phyloP scores from a whole-genome alignment of 768 basidiomycete genomes.

The Leccinum ochraceum region DNA sequence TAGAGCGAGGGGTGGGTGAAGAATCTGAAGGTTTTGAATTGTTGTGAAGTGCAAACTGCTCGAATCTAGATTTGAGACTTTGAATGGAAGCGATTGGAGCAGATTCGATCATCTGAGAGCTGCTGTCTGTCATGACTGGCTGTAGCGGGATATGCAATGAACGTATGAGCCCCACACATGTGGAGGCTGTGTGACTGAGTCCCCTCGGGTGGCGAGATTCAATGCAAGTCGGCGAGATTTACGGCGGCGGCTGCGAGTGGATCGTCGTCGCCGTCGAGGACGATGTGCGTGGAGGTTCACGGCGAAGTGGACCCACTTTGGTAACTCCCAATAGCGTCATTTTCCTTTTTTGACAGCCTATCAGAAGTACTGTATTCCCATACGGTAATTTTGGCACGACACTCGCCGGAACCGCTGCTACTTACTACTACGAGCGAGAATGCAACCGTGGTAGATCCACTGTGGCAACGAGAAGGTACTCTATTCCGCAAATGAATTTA shows the following conservation, averaged over 20 bases:
- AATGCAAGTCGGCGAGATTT: neutral
- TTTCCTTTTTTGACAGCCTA: conserved; percentile 7
- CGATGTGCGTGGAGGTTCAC: conserved; percentile 1
- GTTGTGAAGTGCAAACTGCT: conserved; percentile 56
- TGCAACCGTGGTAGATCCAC: no score
- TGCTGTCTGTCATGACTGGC: conserved; percentile 18
- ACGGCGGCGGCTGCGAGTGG: neutral
- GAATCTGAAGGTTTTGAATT: conserved; percentile 27
- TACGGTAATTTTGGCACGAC: no score
- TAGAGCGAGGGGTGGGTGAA: conserved; percentile 40
- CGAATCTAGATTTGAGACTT: conserved; percentile 70
- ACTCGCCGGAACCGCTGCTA: no score
- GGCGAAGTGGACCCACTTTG: conserved; percentile 5
- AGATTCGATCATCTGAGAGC: conserved; percentile 45
- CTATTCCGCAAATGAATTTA: no score
- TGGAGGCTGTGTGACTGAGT: conserved; percentile 4
- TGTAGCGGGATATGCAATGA: neutral
- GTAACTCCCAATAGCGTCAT: conserved; percentile 16
- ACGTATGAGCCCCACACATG: conserved; percentile 5
- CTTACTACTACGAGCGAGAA: no score
- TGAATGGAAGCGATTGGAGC: conserved; percentile 62
- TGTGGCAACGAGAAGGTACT: no score
- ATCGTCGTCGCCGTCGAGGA: conserved; percentile 13
- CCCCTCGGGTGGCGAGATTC: neutral
- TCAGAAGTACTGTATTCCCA: neutral